phyloP scores from a whole-genome alignment of 139 green algal genomes.

The Coelastrella sp. region DNA sequence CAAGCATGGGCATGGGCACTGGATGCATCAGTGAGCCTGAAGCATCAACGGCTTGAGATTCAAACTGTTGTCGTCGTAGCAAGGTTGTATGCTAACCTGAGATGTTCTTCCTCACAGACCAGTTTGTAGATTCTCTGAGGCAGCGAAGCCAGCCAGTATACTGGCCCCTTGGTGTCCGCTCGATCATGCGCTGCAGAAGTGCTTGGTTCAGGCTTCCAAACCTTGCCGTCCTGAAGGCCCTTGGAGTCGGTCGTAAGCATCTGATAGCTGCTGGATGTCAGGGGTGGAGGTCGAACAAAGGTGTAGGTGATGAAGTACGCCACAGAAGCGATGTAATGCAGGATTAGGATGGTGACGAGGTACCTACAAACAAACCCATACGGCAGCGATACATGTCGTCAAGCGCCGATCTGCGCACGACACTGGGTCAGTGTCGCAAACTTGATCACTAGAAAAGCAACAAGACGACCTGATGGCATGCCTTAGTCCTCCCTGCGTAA shows the following conservation, averaged over 20 bases:
- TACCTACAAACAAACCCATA: neutral
- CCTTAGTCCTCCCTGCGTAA: too few species aligned
- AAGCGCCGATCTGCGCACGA: neutral
- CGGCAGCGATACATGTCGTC: neutral
- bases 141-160: neutral
- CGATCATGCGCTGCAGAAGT: neutral
- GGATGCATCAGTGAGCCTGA: neutral
- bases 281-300: neutral
- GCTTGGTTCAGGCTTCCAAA: neutral
- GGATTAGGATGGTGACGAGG: neutral
- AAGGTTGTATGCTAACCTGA: neutral
- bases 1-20: too few species aligned
- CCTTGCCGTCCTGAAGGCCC: neutral
- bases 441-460: too few species aligned
- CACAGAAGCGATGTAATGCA: neutral
- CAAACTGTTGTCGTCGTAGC: neutral
- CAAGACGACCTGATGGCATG: too few species aligned
- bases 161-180: neutral
- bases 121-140: neutral
- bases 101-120: neutral
- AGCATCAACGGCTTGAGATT: too few species aligned
- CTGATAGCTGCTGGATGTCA: neutral
- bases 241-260: too few species aligned
- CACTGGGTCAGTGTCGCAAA: neutral
- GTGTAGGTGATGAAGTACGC: neutral